These are phyloP conservation scores for Zostera marina DNA, from an alignment of 116 monocot genomes.

Conservation along the genomic window DNA sequence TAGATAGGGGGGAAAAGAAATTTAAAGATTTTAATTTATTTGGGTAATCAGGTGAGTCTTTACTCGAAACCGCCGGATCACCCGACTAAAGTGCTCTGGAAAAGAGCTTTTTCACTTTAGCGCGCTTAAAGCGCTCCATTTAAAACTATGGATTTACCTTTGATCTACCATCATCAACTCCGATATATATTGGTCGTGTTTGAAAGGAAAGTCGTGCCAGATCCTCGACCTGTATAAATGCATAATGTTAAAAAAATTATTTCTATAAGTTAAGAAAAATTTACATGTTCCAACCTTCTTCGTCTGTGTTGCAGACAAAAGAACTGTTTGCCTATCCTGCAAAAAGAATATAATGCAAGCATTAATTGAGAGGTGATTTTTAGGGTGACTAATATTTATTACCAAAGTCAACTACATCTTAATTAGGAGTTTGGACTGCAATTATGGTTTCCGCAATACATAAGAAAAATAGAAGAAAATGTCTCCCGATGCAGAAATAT, in stretches of 20 bases:
- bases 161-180: constrained; percentile 74
- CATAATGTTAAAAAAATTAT: background rate
- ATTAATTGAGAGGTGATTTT: background rate
- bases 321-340: constrained; percentile 85
- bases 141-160: too few relatives aligned
- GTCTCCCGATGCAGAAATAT: background rate
- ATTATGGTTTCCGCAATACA: too few relatives aligned
- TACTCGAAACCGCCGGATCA: too few relatives aligned
- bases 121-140: too few relatives aligned
- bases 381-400: background rate
- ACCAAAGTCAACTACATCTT: background rate
- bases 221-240: constrained; percentile 48
- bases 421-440: background rate
- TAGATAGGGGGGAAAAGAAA: too few relatives aligned
- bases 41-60: too few relatives aligned
- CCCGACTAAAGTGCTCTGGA: too few relatives aligned
- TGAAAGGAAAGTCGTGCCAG: constrained; percentile 73
- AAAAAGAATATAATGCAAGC: background rate
- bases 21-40: too few relatives aligned
- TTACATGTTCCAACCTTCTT: constrained; percentile 37
- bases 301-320: constrained; percentile 93
- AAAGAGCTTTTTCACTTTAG: too few relatives aligned
- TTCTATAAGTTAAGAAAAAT: background rate
- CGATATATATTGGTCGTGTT: constrained; percentile 55
- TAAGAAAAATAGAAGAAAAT: too few relatives aligned